A percentile compares a stretch with the other conserved stretches of the same genome.
These are phyloP conservation scores for Colletotrichum sp. DNA, from an alignment of 2,329 filamentous ascomycete genomes.

Conservation along the genomic window DNA sequence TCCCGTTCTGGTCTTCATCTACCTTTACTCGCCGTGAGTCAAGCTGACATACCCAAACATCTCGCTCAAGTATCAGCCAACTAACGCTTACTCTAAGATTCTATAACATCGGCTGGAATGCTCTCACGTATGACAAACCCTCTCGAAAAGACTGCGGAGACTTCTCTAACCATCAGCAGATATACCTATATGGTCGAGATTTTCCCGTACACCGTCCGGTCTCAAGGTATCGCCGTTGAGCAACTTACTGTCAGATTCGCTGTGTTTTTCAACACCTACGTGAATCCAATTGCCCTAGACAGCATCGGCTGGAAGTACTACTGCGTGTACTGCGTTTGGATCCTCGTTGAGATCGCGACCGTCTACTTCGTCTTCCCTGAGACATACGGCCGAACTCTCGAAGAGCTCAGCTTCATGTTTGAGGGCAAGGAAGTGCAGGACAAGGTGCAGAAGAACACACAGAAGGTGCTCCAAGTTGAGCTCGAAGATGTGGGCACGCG, in stretches of 20 bases:
- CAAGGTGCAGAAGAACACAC: constrained; percentile 19
- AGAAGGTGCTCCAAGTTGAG: constrained; percentile 20
- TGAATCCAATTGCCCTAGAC: constrained; percentile 47
- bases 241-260: constrained; percentile 41
- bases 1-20: constrained; percentile 46
- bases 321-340: constrained; percentile 47
- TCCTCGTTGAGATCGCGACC: constrained; percentile 46
- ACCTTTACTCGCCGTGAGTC: constrained; percentile 41
- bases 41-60: background rate
- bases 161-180: constrained; percentile 22
- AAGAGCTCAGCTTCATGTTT: constrained; percentile 59
- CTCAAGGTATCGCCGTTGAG: constrained; percentile 42
- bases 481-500: background rate
- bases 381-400: constrained; percentile 79
- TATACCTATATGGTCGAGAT: constrained; percentile 46
- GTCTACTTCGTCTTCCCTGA: constrained; percentile 87
- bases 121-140: background rate
- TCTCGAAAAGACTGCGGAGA: fast-evolving
- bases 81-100: background rate
- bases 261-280: constrained; percentile 50
- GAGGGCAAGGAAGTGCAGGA: constrained; percentile 20
- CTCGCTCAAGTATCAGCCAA: too few relatives aligned
- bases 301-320: constrained; percentile 46
- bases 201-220: constrained; percentile 40
- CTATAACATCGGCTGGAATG: constrained; percentile 10